Base-by-base conservation (phyloP, 208 protist species). In the Leishmania mexicana region DNA sequence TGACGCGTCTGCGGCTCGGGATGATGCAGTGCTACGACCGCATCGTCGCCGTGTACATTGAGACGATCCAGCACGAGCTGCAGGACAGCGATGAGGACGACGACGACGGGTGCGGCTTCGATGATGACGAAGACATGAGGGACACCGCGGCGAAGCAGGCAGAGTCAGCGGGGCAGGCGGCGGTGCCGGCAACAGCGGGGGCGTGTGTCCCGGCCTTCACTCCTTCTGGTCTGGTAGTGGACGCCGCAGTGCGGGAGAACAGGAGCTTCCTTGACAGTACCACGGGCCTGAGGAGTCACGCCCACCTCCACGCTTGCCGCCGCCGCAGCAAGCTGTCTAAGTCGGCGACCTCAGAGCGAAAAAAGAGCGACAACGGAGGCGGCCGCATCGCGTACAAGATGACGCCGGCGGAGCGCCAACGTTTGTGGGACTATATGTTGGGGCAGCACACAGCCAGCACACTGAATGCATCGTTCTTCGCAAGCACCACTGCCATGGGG, bases 61-160 rank as follows among this genome's bases (percentile, higher is more conserved):
- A 91, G 51, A 93, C 94, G 1, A 88, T 97, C 60, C 78, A 84
- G 54, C 91, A 84, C n/a, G 93, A 95, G 86, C 75, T 97, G 80
- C 77, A 75, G 53, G 81, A 75, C 24, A 58, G 64, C 64, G 68
- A 78, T 75, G 83, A 72, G 2, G 71, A 77, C 51, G 81, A 77
- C 51, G 81, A 80, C 42, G 10, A 28, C 11, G 45, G 13, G 3
- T 51, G 40, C 51, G 11, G 28, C 42, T 15, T 49, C 17, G n/a
- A 62, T 1, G 53, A n/a, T 53, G 49, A 28, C 31, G 53, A 76
- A 1, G n/a, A 40, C 73, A 15, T 31, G 47, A 3, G 5, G 17
- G 73, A 28, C 73, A 38, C 45, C 35, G 24, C 49, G 7, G 28
- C 15, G 28, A 21, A 70, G 42, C 40, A 31, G 6, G 64, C 31